Percentiles rank a stretch among this genome's conserved stretches.
phyloP scores from a whole-genome alignment of 2,329 filamentous ascomycete species.

The Aspergillus quadricinctus region DNA sequence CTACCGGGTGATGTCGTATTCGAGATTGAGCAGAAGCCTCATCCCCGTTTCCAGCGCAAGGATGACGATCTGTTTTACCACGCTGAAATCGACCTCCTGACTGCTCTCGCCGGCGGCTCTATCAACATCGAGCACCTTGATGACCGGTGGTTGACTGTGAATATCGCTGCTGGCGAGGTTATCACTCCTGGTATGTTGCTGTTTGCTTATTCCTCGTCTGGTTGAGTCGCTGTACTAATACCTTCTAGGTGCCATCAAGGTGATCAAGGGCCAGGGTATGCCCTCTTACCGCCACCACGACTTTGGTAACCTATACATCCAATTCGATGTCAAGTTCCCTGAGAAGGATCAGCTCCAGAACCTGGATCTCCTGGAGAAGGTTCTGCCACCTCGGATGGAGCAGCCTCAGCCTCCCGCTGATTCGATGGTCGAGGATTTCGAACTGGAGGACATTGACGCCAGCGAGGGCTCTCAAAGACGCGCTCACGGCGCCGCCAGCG shows the following conservation, averaged over 20 bases:
- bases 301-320: conserved; percentile 91
- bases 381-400: conserved; percentile 70
- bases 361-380: conserved; percentile 73
- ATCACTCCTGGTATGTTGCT: conserved; percentile 74
- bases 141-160: conserved; percentile 91
- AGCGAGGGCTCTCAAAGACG: conserved; percentile 60
- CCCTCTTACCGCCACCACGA: conserved; percentile 93
- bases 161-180: conserved; percentile 89
- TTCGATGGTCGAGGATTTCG: conserved; percentile 85
- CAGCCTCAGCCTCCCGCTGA: conserved; percentile 69
- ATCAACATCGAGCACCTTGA: conserved; percentile 95
- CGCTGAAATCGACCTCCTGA: conserved; percentile 91
- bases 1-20: conserved; percentile 95
- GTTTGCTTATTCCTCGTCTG: background rate
- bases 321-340: conserved; percentile 97
- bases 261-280: conserved; percentile 96
- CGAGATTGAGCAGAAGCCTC: conserved; percentile 99
- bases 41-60: conserved; percentile 88
- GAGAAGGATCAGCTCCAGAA: conserved; percentile 65
- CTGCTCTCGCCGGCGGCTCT: conserved; percentile 83
- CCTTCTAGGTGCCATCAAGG: conserved; percentile 75
- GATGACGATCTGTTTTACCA: conserved; percentile 95
- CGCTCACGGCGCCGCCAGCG: conserved; percentile 61
- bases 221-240: conserved; percentile 2
- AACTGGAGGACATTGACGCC: conserved; percentile 78